These are phyloP conservation scores for Microglena sp. DNA, from an alignment of 139 green algal species.

Conservation along the genomic window DNA sequence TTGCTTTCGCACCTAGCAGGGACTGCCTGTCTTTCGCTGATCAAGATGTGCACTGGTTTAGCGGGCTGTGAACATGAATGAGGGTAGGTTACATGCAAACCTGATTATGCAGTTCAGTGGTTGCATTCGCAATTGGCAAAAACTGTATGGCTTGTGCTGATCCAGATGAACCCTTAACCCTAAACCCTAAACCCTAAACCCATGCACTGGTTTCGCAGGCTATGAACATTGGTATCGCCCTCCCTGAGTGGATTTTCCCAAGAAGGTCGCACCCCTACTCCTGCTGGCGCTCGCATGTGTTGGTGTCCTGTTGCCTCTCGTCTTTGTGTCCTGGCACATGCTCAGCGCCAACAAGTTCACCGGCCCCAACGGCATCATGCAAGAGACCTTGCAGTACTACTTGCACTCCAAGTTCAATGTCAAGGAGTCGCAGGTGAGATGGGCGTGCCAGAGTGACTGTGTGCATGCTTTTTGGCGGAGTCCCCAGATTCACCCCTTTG, in stretches of 20 bases:
- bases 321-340: conserved; percentile 63
- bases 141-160: too few relatives aligned
- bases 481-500: too few relatives aligned
- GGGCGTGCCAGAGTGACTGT: too few relatives aligned
- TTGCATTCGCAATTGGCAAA: too few relatives aligned
- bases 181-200: too few relatives aligned
- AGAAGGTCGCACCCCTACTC: conserved; percentile 61
- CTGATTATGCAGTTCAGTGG: too few relatives aligned
- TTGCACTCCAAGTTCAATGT: conserved; percentile 53
- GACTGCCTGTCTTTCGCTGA: not conserved
- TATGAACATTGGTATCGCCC: conserved; percentile 64
- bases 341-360: conserved; percentile 55
- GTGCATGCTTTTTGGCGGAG: too few relatives aligned
- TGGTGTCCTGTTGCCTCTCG: conserved; percentile 74
- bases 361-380: conserved; percentile 56
- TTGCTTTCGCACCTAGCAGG: too few relatives aligned
- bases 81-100: too few relatives aligned
- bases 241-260: conserved; percentile 79
- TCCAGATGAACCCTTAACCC: too few relatives aligned
- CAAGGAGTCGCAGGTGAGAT: conserved; percentile 66
- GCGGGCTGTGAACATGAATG: too few relatives aligned
- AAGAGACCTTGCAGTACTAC: conserved; percentile 66
- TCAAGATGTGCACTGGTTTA: not conserved
- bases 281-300: conserved; percentile 61
- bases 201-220: conserved; percentile 22